A percentile compares a stretch with the other conserved stretches of the same genome.
These are phyloP conservation scores for Ascoidea tarda DNA, from an alignment of 805 yeast species.

Conservation along the genomic window DNA sequence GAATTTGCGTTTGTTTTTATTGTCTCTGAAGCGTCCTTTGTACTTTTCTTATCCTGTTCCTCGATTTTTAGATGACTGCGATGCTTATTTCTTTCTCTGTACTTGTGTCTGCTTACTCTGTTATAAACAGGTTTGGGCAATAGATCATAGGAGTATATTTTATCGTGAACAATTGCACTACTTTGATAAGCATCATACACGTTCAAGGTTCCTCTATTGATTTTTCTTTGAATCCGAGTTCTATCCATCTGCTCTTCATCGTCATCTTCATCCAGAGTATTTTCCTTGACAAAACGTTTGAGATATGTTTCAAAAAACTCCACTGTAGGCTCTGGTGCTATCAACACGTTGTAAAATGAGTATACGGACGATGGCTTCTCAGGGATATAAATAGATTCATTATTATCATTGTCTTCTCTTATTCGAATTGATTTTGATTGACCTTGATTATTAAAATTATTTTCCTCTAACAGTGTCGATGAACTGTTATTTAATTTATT, in stretches of 20 bases:
- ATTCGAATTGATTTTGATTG: no score
- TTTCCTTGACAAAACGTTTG: conserved; percentile 5
- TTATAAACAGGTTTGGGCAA: conserved; percentile 40
- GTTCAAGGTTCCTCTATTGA: conserved; percentile 51
- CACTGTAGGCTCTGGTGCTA: conserved; percentile 40
- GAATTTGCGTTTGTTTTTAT: conserved; percentile 18
- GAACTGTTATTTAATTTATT: no score
- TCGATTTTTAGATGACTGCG: background rate
- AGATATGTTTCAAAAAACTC: conserved; percentile 23
- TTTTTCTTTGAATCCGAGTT: conserved; percentile 36
- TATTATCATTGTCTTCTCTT: conserved; percentile 6
- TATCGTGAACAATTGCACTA: conserved; percentile 68
- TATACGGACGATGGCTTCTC: conserved; percentile 39
- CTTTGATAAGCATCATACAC: conserved; percentile 28
- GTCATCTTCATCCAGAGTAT: conserved; percentile 3
- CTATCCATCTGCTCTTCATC: conserved; percentile 2
- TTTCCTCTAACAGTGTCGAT: no score
- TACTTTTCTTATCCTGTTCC: background rate
- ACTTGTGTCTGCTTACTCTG: conserved; percentile 3
- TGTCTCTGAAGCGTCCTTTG: conserved; percentile 8
- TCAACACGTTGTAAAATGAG: conserved; percentile 33
- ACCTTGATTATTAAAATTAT: no score
- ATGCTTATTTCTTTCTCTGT: background rate
- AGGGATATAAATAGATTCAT: conserved; percentile 12
- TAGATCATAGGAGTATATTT: conserved; percentile 50